phyloP scores from a whole-genome alignment of 306 rosid species.

The Pterocarpus macrocarpus region DNA sequence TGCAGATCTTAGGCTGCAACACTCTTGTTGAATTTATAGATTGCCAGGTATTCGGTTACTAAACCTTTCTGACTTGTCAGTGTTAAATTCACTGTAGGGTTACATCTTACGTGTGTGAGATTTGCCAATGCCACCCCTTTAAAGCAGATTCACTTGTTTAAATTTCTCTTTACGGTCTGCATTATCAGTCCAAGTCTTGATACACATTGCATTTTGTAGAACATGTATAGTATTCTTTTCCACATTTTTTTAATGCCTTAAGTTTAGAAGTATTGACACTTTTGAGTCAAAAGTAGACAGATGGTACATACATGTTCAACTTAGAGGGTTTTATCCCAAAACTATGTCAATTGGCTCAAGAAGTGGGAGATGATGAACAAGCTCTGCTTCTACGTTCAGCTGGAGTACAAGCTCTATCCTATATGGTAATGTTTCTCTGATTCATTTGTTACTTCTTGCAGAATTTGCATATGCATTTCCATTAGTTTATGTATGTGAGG shows the following conservation, averaged over 20 bases:
- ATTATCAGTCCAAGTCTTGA: slow-evolving; percentile 33
- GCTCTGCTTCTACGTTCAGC: slow-evolving; percentile 82
- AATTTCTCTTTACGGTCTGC: slow-evolving; percentile 19
- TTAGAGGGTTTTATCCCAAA: slow-evolving; percentile 96
- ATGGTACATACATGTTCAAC: slow-evolving; percentile 94
- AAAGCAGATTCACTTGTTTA: slow-evolving; percentile 35
- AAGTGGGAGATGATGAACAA: slow-evolving; percentile 74
- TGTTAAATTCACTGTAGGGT: not conserved
- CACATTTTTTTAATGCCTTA: slow-evolving; percentile 30
- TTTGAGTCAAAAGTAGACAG: slow-evolving; percentile 76
- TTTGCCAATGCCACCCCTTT: slow-evolving; percentile 6
- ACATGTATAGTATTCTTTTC: slow-evolving; percentile 2
- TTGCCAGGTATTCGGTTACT: slow-evolving; percentile 74
- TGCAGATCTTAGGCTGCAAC: slow-evolving; percentile 82
- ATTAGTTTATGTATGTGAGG: slow-evolving; percentile 16
- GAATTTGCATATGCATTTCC: slow-evolving; percentile 31
- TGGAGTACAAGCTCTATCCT: slow-evolving; percentile 78
- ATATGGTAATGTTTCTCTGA: slow-evolving; percentile 65
- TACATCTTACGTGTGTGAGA: slow-evolving; percentile 29
- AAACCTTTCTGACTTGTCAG: slow-evolving; percentile 42
- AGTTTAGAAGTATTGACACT: slow-evolving; percentile 59
- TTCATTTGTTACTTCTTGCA: slow-evolving; percentile 34
- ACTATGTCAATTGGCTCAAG: slow-evolving; percentile 93
- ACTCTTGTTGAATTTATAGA: slow-evolving; percentile 74
- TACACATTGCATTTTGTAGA: slow-evolving; percentile 40